Conservation (phyloP, 148 eudicot genomes). For the Salicornia ramosissima region DNA sequence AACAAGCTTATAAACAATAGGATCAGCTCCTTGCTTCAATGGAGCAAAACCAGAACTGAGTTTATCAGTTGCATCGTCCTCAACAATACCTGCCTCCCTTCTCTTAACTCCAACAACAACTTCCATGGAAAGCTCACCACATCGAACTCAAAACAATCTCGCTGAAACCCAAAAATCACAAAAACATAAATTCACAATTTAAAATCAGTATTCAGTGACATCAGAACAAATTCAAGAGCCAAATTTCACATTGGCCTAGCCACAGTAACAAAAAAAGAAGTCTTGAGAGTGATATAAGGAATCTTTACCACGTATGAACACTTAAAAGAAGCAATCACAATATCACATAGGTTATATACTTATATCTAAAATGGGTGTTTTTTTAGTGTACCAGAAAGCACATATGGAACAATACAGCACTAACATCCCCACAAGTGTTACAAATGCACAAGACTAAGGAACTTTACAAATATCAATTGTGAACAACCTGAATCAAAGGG, state of each 20-base stretch:
- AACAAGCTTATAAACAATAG: conserved; percentile 81
- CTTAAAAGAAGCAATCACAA: background rate
- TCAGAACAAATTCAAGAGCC: background rate
- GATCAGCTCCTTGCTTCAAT: conserved; percentile 49
- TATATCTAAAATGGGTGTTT: background rate
- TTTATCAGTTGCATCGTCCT: conserved; percentile 22
- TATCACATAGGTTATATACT: background rate
- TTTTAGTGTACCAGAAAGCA: background rate
- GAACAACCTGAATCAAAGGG: background rate
- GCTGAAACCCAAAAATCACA: conserved; percentile 35
- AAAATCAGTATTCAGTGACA: background rate
- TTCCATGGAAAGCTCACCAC: conserved; percentile 52
- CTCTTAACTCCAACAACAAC: conserved; percentile 38
- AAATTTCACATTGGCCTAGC: background rate
- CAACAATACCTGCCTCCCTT: conserved; percentile 32
- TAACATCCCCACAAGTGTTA: background rate
- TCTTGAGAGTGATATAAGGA: background rate
- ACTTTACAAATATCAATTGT: background rate
- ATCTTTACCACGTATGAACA: background rate
- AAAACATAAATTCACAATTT: background rate
- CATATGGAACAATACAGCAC: background rate
- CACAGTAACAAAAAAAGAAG: background rate
- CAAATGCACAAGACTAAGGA: background rate
- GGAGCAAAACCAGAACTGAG: conserved; percentile 26
- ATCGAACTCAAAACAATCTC: conserved; percentile 33